Evolutionary conservation across 768 basidiomycete species (phyloP), one percentile per base, ranked within the genome.

Genomic region (Wakefieldia striispora): DNA sequence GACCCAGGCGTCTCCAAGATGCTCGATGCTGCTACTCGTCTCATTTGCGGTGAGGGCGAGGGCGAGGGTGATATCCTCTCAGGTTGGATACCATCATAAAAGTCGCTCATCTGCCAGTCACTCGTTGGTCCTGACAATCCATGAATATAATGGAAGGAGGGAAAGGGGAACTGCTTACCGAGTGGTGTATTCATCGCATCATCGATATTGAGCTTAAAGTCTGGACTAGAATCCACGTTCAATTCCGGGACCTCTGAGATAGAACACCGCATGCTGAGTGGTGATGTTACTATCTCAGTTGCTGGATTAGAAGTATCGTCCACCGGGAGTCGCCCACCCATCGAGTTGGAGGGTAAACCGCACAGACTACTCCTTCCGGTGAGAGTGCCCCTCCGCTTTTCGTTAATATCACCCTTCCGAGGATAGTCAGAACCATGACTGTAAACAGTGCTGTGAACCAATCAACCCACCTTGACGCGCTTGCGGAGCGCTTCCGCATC

Each of bases 391-490:
- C 51, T 54, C 17, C 41, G 0, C 41, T 50, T 48, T 12, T 14
- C 12, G 5, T 31, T 21, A 0, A 60, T 50, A 19, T 47, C 36
- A 10, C 31, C 39, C 59, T 62, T 13, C 11, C 7, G 20, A 13
- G 14, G 19, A 13, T 3, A 11, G 16, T 55, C 36, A 40, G 23
- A 13, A 19, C 20, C 3, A 33, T 9, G 9, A 40, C 2, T 20
- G 9, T 9, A 17, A 20, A 49, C 10, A 26, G 11, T 17, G 17
- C n/a, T 4, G 1, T 0, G 12, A 31, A 2, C 11, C 20, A n/a
- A 33, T 20, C 9, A 4, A 36, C 47, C 36, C 11, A 47, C 59
- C 9, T 21, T 54, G 11, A 59, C 24, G 8, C 52, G 47, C 17
- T 23, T 21, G 21, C 1, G 47, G 23, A 61, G 47, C 13, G 1